Percentiles rank a stretch among this genome's conserved stretches.
phyloP scores from a whole-genome alignment of 2,329 filamentous ascomycete genomes.

The Phyllosticta capitalensis region DNA sequence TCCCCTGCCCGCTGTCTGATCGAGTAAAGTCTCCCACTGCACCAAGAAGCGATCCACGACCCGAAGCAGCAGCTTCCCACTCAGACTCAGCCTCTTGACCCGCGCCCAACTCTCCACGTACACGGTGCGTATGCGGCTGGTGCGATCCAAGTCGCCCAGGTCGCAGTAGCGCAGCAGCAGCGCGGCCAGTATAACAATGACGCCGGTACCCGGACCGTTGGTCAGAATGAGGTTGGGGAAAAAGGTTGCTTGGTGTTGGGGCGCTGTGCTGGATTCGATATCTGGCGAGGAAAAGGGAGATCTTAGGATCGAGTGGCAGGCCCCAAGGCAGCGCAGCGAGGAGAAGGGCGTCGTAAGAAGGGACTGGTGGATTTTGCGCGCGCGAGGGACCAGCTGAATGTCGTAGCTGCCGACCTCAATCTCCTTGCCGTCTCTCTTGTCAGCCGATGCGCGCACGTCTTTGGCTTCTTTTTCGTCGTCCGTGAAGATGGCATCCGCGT shows the following conservation, averaged over 20 bases:
- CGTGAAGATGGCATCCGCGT: neutral
- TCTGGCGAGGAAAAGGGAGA: constrained; percentile 15
- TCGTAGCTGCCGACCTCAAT: constrained; percentile 43
- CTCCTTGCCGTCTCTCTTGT: constrained; percentile 7
- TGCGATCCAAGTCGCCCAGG: constrained; percentile 24
- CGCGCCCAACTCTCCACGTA: constrained; percentile 93
- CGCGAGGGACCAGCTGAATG: constrained; percentile 61
- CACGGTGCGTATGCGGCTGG: constrained; percentile 58
- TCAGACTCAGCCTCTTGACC: constrained; percentile 72
- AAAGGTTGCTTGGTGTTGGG: neutral
- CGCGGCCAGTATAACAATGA: constrained; percentile 58
- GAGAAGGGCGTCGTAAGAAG: constrained; percentile 64
- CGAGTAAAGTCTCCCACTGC: constrained; percentile 62
- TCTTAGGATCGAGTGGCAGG: constrained; percentile 17
- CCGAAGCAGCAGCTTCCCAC: constrained; percentile 63
- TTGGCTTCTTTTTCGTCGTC: constrained; percentile 2
- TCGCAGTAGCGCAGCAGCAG: constrained; percentile 47
- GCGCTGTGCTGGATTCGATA: constrained; percentile 29
- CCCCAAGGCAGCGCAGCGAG: constrained; percentile 51
- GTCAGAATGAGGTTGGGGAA: constrained; percentile 66
- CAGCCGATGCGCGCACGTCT: constrained; percentile 22
- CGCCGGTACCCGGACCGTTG: constrained; percentile 82
- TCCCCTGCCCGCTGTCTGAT: constrained; percentile 26
- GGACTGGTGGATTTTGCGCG: constrained; percentile 73
- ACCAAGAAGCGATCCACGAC: constrained; percentile 73